Evolutionary conservation across 2,329 filamentous ascomycete species (phyloP), one percentile per base, ranked within the genome.

Genomic region (Diplodia intermedia): DNA sequence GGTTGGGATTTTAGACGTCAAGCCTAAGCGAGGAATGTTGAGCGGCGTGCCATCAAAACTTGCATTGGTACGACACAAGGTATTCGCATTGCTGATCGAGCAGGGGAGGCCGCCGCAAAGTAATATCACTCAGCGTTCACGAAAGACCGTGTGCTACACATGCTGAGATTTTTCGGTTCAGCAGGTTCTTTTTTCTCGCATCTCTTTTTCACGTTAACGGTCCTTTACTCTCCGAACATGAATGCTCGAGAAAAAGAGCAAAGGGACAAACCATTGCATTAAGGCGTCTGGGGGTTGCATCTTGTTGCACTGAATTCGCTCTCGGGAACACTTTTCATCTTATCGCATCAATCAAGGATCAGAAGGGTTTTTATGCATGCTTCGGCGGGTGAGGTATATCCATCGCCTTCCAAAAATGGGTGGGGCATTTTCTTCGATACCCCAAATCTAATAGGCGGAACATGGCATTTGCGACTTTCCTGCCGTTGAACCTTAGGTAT

Each of bases 291-390:
- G 54, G 26, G 31, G 9, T 56, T 38, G 31, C 18, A 31, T 55
- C 29, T 31, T 26, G 23, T 20, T 23, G n/a, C 33, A 20, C 7
- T 23, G 9, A n/a, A 18, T 23, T 56, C 29, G 29, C 43, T 47
- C 18, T n/a, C 40, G 40, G 15, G 15, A 9, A 18, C 9, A n/a
- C 8, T n/a, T n/a, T n/a, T n/a, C 18, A n/a, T n/a, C 18, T 47
- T 47, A n/a, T 47, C 40, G 40, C 40, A 47, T n/a, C 40, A 47
- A 7, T 47, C 5, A 11, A 47, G 15, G 40, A 8, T 47, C 15
- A 47, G 40, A 47, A 47, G 43, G 40, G 43, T 20, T 47, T 47
- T 20, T 47, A n/a, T 47, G 43, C 43, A 47, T 47, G 43, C 43
- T 47, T n/a, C 7, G 43, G n/a, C 43, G 43, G 43, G n/a, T 20